phyloP scores from a whole-genome alignment of 139 green algal species.

The Volvox reticuliferus region DNA sequence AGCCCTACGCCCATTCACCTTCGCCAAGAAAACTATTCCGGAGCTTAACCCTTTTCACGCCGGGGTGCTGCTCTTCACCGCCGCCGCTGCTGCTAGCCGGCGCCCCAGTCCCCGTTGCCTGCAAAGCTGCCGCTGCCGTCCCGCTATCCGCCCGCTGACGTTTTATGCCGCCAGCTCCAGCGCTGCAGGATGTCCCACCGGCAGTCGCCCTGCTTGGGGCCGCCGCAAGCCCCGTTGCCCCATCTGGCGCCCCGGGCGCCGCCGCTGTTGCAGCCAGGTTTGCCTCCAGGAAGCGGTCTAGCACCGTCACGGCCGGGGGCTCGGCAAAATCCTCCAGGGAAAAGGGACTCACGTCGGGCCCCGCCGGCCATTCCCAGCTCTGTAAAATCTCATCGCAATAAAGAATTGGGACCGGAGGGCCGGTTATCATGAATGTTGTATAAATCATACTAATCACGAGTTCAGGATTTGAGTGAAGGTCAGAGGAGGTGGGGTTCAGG shows the following conservation, averaged over 20 bases:
- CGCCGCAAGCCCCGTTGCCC: background rate
- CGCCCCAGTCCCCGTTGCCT: background rate
- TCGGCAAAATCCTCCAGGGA: background rate
- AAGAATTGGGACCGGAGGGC: too few species aligned
- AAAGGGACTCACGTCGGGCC: background rate
- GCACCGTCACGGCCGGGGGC: background rate
- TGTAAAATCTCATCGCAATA: background rate
- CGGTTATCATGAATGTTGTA: too few species aligned
- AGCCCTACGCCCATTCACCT: too few species aligned
- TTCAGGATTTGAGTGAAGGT: too few species aligned
- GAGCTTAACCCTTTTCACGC: background rate
- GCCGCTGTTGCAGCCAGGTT: background rate
- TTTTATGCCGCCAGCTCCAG: background rate
- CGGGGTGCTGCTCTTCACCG: background rate
- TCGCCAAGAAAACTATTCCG: background rate
- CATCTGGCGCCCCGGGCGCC: background rate
- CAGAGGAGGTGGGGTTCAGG: too few species aligned
- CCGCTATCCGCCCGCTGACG: background rate
- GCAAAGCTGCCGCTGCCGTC: background rate
- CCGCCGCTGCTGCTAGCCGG: background rate
- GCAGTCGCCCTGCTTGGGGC: background rate
- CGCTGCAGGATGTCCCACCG: background rate
- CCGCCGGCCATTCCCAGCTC: slow-evolving; percentile 17
- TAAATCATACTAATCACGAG: too few species aligned
- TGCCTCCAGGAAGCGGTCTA: slow-evolving; percentile 10